A percentile compares a stretch with the other conserved stretches of the same genome.
Conservation (phyloP, 78 protist genomes). For the Bigelowiella natans region DNA sequence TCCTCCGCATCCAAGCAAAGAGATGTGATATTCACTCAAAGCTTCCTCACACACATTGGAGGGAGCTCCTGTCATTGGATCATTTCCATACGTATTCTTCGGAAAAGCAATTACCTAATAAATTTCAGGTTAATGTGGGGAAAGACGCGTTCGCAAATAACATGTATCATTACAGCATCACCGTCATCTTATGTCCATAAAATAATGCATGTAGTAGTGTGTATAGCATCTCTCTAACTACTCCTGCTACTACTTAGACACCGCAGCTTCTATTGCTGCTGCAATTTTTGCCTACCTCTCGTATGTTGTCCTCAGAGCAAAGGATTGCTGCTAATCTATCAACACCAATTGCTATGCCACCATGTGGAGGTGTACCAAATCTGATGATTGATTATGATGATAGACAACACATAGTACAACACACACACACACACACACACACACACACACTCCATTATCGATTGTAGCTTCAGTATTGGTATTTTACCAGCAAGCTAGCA, state of each 20-base stretch:
- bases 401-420: not conserved
- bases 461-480: no score
- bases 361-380: not conserved
- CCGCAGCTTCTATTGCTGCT: no score
- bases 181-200: no score
- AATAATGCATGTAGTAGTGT: no score
- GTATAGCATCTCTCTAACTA: no score
- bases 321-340: not conserved
- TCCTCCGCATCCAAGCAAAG: no score
- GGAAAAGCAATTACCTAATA: not conserved
- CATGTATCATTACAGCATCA: no score
- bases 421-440: not conserved
- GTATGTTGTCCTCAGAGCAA: not conserved
- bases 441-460: not conserved
- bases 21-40: not conserved
- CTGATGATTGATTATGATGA: not conserved
- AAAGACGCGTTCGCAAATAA: no score
- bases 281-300: no score
- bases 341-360: not conserved
- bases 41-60: not conserved
- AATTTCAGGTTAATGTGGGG: no score
- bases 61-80: not conserved
- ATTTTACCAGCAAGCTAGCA: not conserved
- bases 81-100: not conserved
- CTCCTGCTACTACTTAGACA: no score